A percentile compares a stretch with the other conserved stretches of the same genome.
Conservation (phyloP, 306 rosid genomes). For the Sesbania bispinosa region DNA sequence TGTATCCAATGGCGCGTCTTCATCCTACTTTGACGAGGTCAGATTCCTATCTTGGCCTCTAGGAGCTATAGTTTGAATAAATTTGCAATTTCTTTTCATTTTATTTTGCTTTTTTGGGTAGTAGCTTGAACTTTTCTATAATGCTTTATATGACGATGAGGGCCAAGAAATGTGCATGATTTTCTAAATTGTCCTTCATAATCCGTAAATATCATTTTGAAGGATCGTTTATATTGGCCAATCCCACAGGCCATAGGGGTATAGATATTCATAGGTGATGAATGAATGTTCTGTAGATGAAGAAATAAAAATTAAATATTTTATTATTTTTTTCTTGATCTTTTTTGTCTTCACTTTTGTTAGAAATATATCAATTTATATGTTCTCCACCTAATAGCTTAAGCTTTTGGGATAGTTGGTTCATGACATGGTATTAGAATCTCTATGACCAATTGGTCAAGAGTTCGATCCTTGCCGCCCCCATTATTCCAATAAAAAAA, state of each 20-base stretch:
- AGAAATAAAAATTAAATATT: neutral
- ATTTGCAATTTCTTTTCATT: neutral
- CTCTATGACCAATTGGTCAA: no score
- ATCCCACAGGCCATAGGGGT: neutral
- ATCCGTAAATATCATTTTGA: neutral
- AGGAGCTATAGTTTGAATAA: slow-evolving; percentile 10
- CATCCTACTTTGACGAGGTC: slow-evolving; percentile 82
- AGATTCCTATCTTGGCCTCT: slow-evolving; percentile 3
- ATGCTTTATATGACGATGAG: neutral
- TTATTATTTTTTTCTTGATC: neutral
- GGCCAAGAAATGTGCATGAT: neutral
- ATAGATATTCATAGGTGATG: neutral
- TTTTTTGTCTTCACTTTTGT: neutral
- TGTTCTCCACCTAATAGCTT: no score
- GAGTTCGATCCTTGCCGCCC: no score
- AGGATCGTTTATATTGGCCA: neutral
- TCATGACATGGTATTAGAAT: no score
- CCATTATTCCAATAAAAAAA: no score
- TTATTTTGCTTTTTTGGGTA: slow-evolving; percentile 11
- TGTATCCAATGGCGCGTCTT: slow-evolving; percentile 97
- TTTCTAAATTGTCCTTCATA: neutral
- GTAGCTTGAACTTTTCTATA: neutral
- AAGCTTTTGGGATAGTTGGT: no score
- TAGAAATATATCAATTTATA: no score
- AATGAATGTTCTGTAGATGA: neutral